Base-by-base conservation (phyloP, 2,329 filamentous ascomycete genomes). In the Colletotrichum sp. region DNA sequence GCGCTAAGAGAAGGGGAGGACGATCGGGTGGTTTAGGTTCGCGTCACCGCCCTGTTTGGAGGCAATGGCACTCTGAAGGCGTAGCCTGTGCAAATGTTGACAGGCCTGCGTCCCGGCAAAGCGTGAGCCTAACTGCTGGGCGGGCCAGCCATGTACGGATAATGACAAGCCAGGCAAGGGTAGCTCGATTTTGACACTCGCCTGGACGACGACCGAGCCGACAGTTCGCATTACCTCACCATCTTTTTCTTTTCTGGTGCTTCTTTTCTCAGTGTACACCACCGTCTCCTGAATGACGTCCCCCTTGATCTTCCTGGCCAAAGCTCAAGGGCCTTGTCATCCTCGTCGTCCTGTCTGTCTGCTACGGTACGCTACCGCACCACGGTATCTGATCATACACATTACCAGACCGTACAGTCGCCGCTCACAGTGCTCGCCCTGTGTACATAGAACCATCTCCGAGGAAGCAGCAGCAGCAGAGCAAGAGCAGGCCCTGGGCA, bases 211-310 rank as follows among this genome's bases (percentile, higher is more conserved):
- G 73, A 75, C 73, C 70, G 73, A 75, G 60, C 73, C 70, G 70
- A 67, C 68, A 65, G 56, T 75, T 75, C 34, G 32, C 73, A 75
- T 65, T 75, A 75, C 73, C 73, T 75, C 69, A 72, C 55, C 64
- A 71, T 67, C 68, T 52, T 34, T 36, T 55, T 72, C 28, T 66
- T 52, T 10, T 25, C 27, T 52, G 48, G 30, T 71, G 61, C 56
- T 65, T 75, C 55, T 62, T 75, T 75, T 48, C 34, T 16, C 39
- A 64, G 32, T 27, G 34, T 69, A 75, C 69, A 75, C 73, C 73
- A 64, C 73, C 73, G 73, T 75, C 62, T 68, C 56, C 52, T 58
- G 68, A 75, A 65, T 36, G 60, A 48, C 10, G 61, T 52, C 8
- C 61, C 32, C 43, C 43, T 22, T 48, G 18, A n/a, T 18, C 43